phyloP scores from a whole-genome alignment of 148 eudicot species.

The Salicornia ramosissima region DNA sequence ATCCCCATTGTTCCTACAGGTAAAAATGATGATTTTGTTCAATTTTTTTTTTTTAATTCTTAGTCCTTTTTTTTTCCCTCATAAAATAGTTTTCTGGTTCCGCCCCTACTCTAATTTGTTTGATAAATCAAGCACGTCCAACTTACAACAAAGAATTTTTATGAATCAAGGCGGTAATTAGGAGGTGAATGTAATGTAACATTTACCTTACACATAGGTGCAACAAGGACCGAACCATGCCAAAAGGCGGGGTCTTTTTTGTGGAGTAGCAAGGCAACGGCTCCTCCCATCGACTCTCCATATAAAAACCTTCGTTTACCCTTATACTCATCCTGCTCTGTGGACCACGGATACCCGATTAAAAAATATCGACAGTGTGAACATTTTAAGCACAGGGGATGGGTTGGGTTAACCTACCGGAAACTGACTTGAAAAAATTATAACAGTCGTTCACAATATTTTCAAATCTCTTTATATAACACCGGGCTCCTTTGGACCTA shows the following conservation, averaged over 20 bases:
- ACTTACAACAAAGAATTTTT: background rate
- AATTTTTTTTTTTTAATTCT: too few species aligned
- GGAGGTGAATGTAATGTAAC: background rate
- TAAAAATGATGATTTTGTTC: too few species aligned
- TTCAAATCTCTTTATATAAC: slow-evolving; percentile 86
- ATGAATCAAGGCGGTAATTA: background rate
- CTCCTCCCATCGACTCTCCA: slow-evolving; percentile 99
- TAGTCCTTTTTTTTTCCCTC: too few species aligned
- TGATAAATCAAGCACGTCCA: background rate
- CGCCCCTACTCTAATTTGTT: too few species aligned
- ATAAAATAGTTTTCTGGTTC: too few species aligned
- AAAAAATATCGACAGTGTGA: slow-evolving; percentile 14
- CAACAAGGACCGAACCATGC: slow-evolving; percentile 95
- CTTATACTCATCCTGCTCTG: slow-evolving; percentile 71
- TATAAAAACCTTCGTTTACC: slow-evolving; percentile 75
- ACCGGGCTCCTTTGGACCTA: slow-evolving; percentile 83
- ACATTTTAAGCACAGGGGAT: slow-evolving; percentile 8
- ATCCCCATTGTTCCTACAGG: too few species aligned
- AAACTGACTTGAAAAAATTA: slow-evolving; percentile 69
- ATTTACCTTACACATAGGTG: slow-evolving; percentile 99
- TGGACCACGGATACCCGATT: slow-evolving; percentile 13
- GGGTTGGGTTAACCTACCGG: slow-evolving; percentile 47
- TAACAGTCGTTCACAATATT: slow-evolving; percentile 76
- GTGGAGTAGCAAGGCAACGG: slow-evolving; percentile 77
- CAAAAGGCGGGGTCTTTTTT: slow-evolving; percentile 75